phyloP scores from a whole-genome alignment of 768 basidiomycete species.

The Kwoniella heveanensis region DNA sequence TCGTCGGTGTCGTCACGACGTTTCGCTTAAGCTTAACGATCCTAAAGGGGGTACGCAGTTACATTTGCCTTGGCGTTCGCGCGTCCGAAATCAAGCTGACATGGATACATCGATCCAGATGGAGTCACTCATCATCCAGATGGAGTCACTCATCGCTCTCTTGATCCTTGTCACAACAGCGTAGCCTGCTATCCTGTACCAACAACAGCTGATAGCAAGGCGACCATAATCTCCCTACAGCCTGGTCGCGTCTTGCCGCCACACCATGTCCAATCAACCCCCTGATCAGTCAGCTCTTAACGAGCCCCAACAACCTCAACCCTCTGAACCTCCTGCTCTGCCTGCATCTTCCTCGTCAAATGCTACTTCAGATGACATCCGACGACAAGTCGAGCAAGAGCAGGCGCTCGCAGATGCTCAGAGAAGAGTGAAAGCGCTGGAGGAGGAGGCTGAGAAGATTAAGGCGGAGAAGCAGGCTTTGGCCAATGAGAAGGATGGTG shows the following conservation, averaged over 20 bases:
- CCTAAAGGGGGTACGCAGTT: background rate
- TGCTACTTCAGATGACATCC: constrained; percentile 29
- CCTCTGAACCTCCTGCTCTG: constrained; percentile 1
- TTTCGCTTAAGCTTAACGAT: background rate
- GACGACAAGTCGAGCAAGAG: constrained; percentile 47
- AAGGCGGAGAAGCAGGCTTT: constrained; percentile 70
- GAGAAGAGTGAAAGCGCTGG: constrained; percentile 29
- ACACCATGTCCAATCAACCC: constrained; percentile 2
- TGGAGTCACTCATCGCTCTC: no score
- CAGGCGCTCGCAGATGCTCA: constrained; percentile 49
- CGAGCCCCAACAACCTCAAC: constrained; percentile 3
- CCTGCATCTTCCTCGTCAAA: background rate
- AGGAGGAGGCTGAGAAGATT: constrained; percentile 64
- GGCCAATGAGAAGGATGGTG: constrained; percentile 38
- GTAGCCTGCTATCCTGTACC: no score
- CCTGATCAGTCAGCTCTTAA: background rate
- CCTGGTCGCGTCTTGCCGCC: no score
- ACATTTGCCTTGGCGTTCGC: background rate
- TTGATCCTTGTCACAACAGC: no score
- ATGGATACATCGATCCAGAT: no score
- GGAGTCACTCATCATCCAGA: no score
- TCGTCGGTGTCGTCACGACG: background rate
- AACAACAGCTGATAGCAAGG: no score
- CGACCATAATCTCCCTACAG: no score
- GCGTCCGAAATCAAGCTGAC: no score